These are phyloP conservation scores for Sclerotinia trifoliorum DNA, from an alignment of 2,329 filamentous ascomycete species.

Conservation along the genomic window DNA sequence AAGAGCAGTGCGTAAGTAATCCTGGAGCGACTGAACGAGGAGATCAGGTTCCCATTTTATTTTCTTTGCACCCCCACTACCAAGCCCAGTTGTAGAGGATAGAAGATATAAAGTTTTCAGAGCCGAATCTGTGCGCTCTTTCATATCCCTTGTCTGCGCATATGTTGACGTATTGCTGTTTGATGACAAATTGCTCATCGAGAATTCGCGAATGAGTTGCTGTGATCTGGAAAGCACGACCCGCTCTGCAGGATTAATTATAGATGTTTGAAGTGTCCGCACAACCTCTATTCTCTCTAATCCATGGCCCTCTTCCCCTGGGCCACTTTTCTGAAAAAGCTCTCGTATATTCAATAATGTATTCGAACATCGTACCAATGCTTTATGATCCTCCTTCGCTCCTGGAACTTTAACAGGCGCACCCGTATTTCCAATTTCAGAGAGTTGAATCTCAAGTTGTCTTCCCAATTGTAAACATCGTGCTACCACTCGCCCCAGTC, in stretches of 20 bases:
- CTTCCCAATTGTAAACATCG: constrained; percentile 78
- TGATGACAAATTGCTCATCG: constrained; percentile 58
- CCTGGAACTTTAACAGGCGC: constrained; percentile 40
- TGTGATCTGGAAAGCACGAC: constrained; percentile 72
- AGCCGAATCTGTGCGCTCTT: constrained; percentile 70
- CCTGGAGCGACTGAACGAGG: constrained; percentile 73
- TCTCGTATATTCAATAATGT: constrained; percentile 75
- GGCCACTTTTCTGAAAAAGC: constrained; percentile 64
- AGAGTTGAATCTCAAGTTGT: constrained; percentile 82
- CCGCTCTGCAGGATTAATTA: constrained; percentile 71
- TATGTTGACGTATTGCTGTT: constrained; percentile 54
- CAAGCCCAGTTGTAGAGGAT: constrained; percentile 61
- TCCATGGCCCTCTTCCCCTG: constrained; percentile 73
- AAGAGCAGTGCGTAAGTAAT: constrained; percentile 77
- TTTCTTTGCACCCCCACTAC: constrained; percentile 43
- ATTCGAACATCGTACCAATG: constrained; percentile 78
- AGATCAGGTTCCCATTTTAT: constrained; percentile 57
- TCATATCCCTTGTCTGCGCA: constrained; percentile 69
- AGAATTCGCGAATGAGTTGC: constrained; percentile 80
- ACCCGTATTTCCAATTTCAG: constrained; percentile 54
- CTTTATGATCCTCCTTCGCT: constrained; percentile 64
- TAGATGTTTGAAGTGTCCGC: constrained; percentile 64
- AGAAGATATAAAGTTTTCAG: constrained; percentile 77
- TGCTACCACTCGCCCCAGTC: constrained; percentile 71
- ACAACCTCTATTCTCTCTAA: constrained; percentile 73